Base-by-base conservation (phyloP, 2,329 filamentous ascomycete genomes). In the Epichloe bromicola region DNA sequence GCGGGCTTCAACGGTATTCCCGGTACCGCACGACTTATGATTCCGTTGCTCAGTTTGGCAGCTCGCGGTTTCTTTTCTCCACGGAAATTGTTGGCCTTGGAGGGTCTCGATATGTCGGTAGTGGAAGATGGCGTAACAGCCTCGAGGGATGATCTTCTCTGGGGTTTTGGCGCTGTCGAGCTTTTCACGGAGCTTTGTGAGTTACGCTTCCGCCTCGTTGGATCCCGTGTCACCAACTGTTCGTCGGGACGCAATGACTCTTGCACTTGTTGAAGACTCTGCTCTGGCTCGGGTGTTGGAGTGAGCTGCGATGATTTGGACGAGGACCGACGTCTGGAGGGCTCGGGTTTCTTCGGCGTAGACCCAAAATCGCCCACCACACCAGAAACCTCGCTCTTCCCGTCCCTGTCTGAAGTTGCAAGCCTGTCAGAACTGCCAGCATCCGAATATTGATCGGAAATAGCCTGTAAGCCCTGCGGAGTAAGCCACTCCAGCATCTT, bases 401-500 rank as follows among this genome's bases (percentile, higher is more conserved):
- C 19, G 43, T 44, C 34, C 17, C 14, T 14, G 5, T 43, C 17
- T 34, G 44, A 46, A 20, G 19, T 38, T n/a, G 55, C 48, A 40
- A 57, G 44, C 20, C 46, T 47, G 37, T 50, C 49, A 11, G 41
- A 51, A 33, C 51, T 30, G 36, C 54, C 48, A 17, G 55, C 48
- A 4, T 59, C 56, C 5, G 55, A 57, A 19, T 65, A 51, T 48
- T 67, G 70, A 15, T 68, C 60, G 1, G 70, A 67, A 65, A 80
- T 72, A 10, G 70, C 67, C 19, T 73, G 70, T 4, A 80, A 61
- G n/a, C 72, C 74, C 50, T 72, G 71, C 0, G 80, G 80, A 1
- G 80, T 80, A n/a, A 85, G 66, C 81, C 80, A 85, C 61, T 85
- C 82, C 3, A 85, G 59, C 79, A 85, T 85, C 59, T 81, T 83